Evolutionary conservation across 2,329 filamentous ascomycete species (phyloP).

Genomic region (Fusarium poae): DNA sequence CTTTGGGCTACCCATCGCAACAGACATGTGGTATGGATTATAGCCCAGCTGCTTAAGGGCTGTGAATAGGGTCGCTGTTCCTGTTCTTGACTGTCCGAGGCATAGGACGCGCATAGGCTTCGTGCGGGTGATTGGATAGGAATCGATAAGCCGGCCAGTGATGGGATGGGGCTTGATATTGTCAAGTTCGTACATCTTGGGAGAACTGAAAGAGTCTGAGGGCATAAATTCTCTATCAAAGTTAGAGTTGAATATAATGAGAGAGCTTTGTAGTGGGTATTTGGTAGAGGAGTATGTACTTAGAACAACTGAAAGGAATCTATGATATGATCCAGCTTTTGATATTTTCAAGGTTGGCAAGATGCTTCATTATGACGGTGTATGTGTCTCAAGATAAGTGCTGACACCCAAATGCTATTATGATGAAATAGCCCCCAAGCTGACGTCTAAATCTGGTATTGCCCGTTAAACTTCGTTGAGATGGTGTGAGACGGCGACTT

Average conservation of each 20-base stretch:
- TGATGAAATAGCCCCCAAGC: slow-evolving; percentile 6
- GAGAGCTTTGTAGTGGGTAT: background rate
- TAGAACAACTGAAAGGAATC: too few species aligned
- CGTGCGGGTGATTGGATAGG: slow-evolving; percentile 23
- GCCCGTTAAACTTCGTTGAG: background rate
- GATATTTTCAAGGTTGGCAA: background rate
- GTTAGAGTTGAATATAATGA: background rate
- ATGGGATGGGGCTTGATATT: slow-evolving; percentile 33
- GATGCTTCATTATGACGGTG: background rate
- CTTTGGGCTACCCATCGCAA: slow-evolving; percentile 17
- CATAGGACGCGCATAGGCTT: slow-evolving; percentile 38
- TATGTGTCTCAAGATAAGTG: slow-evolving; percentile 14
- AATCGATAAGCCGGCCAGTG: slow-evolving; percentile 37
- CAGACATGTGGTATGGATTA: slow-evolving; percentile 31
- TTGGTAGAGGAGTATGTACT: rapidly evolving
- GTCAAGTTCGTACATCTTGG: slow-evolving; percentile 8
- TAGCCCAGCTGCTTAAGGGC: slow-evolving; percentile 33
- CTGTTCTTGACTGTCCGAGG: slow-evolving; percentile 33
- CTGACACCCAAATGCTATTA: slow-evolving; percentile 7
- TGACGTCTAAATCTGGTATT: background rate
- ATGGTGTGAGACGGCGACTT: slow-evolving; percentile 17
- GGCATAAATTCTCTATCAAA: background rate
- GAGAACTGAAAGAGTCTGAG: slow-evolving; percentile 4
- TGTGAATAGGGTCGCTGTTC: slow-evolving; percentile 11
- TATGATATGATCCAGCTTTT: too few species aligned